Evolutionary conservation across 306 rosid species (phyloP).

Genomic region (Castanea sativa): DNA sequence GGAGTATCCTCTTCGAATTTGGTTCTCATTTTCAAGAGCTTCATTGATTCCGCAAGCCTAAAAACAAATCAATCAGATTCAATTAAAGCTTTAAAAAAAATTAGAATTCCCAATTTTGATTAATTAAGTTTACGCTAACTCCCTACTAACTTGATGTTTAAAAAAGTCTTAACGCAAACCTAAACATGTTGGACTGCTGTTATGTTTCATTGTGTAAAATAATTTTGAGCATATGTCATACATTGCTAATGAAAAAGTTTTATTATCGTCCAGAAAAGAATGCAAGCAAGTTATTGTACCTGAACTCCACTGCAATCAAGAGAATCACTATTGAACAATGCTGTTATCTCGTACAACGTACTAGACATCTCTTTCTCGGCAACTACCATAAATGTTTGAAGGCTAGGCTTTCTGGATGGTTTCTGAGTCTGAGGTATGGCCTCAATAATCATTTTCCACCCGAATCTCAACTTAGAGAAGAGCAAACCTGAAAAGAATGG

Average conservation of each 20-base stretch:
- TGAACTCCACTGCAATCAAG: constrained; percentile 59
- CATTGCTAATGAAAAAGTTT: constrained; percentile 16
- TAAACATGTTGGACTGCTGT: background rate
- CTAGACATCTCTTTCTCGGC: constrained; percentile 70
- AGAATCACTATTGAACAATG: constrained; percentile 45
- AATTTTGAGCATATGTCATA: background rate
- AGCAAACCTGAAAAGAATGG: constrained; percentile 60
- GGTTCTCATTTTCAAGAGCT: constrained; percentile 73
- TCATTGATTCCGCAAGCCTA: constrained; percentile 71
- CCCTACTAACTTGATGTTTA: background rate
- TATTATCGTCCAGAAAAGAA: constrained; percentile 4
- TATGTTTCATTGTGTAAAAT: background rate
- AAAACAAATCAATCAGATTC: constrained; percentile 19
- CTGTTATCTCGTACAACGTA: constrained; percentile 51
- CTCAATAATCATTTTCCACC: constrained; percentile 83
- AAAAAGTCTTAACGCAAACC: background rate
- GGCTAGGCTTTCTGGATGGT: constrained; percentile 57
- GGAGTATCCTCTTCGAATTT: constrained; percentile 63
- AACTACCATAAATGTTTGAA: constrained; percentile 82
- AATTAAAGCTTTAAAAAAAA: constrained; percentile 28
- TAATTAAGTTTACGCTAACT: background rate
- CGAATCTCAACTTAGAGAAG: constrained; percentile 73
- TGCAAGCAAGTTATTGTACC: constrained; percentile 41
- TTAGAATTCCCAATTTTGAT: background rate
- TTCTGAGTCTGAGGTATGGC: constrained; percentile 69